A percentile compares a stretch with the other conserved stretches of the same genome.
phyloP scores from a whole-genome alignment of 768 basidiomycete genomes.

The Tulasnella sp. region DNA sequence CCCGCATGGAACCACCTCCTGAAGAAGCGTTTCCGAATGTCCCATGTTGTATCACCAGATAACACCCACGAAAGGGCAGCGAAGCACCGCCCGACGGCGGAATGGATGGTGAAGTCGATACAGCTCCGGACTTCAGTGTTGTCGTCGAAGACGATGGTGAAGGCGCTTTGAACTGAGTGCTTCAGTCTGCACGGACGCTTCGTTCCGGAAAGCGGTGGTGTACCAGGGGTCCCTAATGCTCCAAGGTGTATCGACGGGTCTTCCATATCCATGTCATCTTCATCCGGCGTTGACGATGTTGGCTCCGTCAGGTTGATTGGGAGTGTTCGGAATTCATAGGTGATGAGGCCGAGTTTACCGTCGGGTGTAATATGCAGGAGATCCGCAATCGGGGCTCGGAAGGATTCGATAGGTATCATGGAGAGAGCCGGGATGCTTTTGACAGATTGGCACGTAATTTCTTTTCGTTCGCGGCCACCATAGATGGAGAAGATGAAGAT shows the following conservation, averaged over 20 bases:
- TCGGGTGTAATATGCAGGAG: slow-evolving; percentile 52
- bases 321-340: slow-evolving; percentile 44
- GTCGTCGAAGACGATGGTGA: slow-evolving; percentile 43
- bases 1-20: slow-evolving; percentile 41
- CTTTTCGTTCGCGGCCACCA: neutral
- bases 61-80: slow-evolving; percentile 51
- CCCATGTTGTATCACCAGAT: slow-evolving; percentile 43
- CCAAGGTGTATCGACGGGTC: neutral
- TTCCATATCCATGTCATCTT: neutral
- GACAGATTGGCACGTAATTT: slow-evolving; percentile 1
- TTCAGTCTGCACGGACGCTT: slow-evolving; percentile 34
- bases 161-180: slow-evolving; percentile 39
- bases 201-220: neutral
- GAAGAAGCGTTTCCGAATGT: slow-evolving; percentile 45
- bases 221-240: no score
- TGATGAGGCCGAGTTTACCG: slow-evolving; percentile 44
- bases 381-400: slow-evolving; percentile 54
- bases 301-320: neutral
- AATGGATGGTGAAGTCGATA: slow-evolving; percentile 47
- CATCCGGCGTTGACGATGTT: neutral
- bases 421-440: slow-evolving; percentile 34
- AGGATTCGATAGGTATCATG: slow-evolving; percentile 46
- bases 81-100: slow-evolving; percentile 47
- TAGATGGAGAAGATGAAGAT: slow-evolving; percentile 41
- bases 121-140: slow-evolving; percentile 36